These are phyloP conservation scores for Plasmodium malariae DNA, from an alignment of 169 alveolate genomes.

Conservation along the genomic window DNA sequence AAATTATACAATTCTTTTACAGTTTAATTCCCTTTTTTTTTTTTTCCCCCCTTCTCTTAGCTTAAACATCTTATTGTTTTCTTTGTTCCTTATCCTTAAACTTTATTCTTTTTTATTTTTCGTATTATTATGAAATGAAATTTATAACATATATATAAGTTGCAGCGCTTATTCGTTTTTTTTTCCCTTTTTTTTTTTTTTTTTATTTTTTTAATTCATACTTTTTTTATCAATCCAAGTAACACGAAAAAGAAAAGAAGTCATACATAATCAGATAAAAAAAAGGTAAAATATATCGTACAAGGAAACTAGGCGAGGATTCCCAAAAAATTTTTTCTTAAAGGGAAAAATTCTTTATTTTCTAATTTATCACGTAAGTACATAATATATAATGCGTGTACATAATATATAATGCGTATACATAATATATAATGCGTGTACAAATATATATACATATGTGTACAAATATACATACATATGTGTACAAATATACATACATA, in stretches of 20 bases:
- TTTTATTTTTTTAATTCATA: too few species aligned
- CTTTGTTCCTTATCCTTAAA: neutral
- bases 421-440: too few species aligned
- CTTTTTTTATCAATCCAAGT: neutral
- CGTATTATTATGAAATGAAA: neutral
- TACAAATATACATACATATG: too few species aligned
- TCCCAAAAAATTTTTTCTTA: neutral
- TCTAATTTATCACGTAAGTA: neutral
- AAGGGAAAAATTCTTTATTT: neutral
- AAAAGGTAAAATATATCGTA: neutral
- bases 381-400: neutral
- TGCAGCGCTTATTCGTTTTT: neutral
- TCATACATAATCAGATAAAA: neutral
- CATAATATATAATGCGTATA: too few species aligned
- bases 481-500: too few species aligned
- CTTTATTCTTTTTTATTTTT: neutral
- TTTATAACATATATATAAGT: neutral
- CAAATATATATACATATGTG: too few species aligned
- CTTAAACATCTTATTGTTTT: neutral
- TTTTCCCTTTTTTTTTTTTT: neutral
- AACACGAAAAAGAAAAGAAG: neutral
- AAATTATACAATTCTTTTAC: conserved; percentile 1
- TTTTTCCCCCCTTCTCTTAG: neutral
- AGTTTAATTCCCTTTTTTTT: neutral
- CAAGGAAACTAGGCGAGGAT: neutral